Evolutionary conservation across 495 filamentous ascomycete genomes (phyloP), one percentile per base, ranked within the genome.

Genomic region (Echria macrotheca): DNA sequence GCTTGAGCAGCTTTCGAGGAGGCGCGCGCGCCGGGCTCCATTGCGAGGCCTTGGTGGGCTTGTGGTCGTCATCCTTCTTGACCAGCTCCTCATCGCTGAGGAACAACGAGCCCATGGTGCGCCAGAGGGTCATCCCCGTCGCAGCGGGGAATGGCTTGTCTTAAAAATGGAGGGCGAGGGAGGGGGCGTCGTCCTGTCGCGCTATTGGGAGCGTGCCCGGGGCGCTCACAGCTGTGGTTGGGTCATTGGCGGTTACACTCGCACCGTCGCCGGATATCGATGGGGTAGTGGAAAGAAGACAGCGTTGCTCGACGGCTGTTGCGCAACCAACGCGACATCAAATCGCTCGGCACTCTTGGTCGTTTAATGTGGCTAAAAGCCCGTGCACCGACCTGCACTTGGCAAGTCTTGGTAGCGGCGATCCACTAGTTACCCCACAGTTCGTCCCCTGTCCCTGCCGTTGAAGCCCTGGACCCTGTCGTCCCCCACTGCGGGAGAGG

Each of bases 31-130:
- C 51, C 28, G 62, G 53, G 43, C 50, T 54, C 69, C 70, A 73
- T 43, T 44, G 51, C n/a, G 49, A 3, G 0, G 23, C 22, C 42
- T 55, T 65, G n/a, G 65, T 50, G 26, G 62, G 57, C 44, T 67
- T 70, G 57, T 65, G 71, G 60, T 76, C 73, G 56, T 76, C 73
- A 54, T 76, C 67, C 55, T 76, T 76, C 64, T 74, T 76, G 26
- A 60, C 66, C 43, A 72, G 25, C 47, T 70, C 72, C 47, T 71
- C 71, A 35, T 72, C 61, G 56, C 63, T 68, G 50, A 66, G 44
- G 35, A 72, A 69, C 32, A 75, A 48, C 24, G 56, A 51, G 37
- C 57, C 59, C 69, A 72, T 72, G 35, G 59, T 67, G 38, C 54
- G 61, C 43, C 26, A 18, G 11, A 25, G 41, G 8, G 28, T 8